Conservation (phyloP, 768 basidiomycete genomes). For the Amanita muscaria region DNA sequence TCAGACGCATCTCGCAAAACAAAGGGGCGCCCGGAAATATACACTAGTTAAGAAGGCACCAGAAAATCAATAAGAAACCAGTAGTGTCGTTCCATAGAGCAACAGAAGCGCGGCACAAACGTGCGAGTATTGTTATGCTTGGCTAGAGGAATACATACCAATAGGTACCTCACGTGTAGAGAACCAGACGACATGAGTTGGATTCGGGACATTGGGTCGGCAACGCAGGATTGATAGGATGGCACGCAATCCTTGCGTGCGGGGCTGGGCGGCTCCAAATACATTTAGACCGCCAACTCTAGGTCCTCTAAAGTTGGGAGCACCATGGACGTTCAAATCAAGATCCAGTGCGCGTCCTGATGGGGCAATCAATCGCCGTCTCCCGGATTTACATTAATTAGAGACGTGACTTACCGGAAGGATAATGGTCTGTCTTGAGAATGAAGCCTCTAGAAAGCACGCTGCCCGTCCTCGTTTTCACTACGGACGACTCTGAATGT, state of each 20-base stretch:
- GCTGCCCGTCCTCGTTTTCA: constrained; percentile 76
- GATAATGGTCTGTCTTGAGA: constrained; percentile 88
- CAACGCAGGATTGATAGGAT: constrained; percentile 81
- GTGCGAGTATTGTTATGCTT: no score
- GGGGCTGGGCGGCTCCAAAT: constrained; percentile 93
- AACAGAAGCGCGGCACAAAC: no score
- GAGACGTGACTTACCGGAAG: constrained; percentile 42
- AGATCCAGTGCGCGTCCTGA: constrained; percentile 83
- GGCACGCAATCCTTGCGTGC: constrained; percentile 83
- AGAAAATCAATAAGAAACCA: no score
- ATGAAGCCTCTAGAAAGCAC: constrained; percentile 87
- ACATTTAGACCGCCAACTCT: constrained; percentile 76
- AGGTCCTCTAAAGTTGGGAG: constrained; percentile 90
- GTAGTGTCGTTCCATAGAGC: no score
- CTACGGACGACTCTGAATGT: constrained; percentile 62
- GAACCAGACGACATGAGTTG: constrained; percentile 87
- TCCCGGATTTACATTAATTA: neutral
- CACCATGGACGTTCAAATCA: constrained; percentile 87
- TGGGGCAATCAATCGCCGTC: constrained; percentile 6
- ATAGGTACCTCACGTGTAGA: constrained; percentile 95
- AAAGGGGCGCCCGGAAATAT: constrained; percentile 88
- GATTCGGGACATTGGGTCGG: constrained; percentile 50
- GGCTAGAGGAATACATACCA: constrained; percentile 43
- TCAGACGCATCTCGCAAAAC: constrained; percentile 83
- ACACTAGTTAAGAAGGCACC: constrained; percentile 47